These are phyloP conservation scores for Knoxia roxburghii DNA, from an alignment of 257 asterid genomes.

Conservation along the genomic window DNA sequence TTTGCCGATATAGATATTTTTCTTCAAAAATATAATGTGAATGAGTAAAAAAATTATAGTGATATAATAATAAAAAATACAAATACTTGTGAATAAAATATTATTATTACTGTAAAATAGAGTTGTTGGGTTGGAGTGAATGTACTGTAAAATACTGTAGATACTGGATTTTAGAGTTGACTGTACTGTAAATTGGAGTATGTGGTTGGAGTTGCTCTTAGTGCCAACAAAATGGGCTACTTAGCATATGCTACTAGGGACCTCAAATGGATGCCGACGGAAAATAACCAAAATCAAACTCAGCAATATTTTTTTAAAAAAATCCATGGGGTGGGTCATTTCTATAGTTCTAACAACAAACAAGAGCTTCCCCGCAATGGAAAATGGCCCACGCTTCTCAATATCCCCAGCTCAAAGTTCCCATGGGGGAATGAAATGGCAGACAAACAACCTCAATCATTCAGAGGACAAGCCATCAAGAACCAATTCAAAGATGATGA, in stretches of 20 bases:
- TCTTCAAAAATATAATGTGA: no score
- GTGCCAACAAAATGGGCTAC: constrained; percentile 7
- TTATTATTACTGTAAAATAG: no score
- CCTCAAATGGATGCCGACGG: background rate
- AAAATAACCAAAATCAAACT: constrained; percentile 1
- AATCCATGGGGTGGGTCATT: background rate
- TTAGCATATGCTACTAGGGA: constrained; percentile 8
- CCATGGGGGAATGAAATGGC: constrained; percentile 29
- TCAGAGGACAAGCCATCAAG: constrained; percentile 28
- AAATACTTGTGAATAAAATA: no score
- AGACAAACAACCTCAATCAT: constrained; percentile 53
- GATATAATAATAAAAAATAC: no score
- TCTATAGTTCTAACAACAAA: background rate
- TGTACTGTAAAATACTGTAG: no score
- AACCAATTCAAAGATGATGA: constrained; percentile 24
- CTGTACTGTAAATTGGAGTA: no score
- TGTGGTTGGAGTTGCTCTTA: no score
- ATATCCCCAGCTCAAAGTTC: constrained; percentile 9
- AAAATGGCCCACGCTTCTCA: constrained; percentile 19
- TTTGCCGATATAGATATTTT: no score
- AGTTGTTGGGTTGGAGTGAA: no score
- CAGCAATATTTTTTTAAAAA: background rate
- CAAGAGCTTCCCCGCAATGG: background rate
- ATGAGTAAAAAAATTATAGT: no score
- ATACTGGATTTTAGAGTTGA: no score